Evolutionary conservation across 169 alveolate species (phyloP), one percentile per base, ranked within the genome.

Genomic region (Cryptosporidium canis): DNA sequence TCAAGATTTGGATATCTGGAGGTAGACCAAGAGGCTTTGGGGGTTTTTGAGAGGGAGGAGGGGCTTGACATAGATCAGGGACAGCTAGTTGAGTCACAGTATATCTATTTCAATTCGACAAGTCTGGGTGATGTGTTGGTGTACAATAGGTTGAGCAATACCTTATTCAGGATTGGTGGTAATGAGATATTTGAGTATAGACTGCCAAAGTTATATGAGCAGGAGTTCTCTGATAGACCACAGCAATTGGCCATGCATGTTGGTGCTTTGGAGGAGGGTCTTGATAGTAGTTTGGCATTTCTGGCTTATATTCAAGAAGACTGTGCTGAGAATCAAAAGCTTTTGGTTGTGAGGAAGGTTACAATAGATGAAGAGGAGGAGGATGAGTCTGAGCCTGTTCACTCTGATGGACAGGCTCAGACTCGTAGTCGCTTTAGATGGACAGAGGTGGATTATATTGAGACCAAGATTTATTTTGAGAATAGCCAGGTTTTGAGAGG

Each of bases 21-120:
- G 16, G 12, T 70, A 12, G 43, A 70, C 21, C 35, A 70, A 21
- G 48, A 55, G 33, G 14, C 33, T 8, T 55, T 70, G 21, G 35
- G n/a, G 6, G 39, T 31, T 8, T 70, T 24, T 70, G 84, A 70
- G 39, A 70, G 33, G 24, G 84, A 70, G 53, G 84, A 70, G 53
- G 31, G n/a, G 12, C 53, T 70, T 6, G 84, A 33, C 33, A 55
- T 70, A 3, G 53, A 41, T 1, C 67, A 51, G 24, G 84, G 53
- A 14, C 21, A 0, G 2, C 64, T 70, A 8, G n/a, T 70, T 8
- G 84, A 70, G 0, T 70, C 84, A 0, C 84, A 70, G 39, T 70
- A 47, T 41, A 55, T 70, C 14, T 70, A 70, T 41, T 70, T 70
- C 53, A 70, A 70, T 51, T 70, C 84, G 53, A 70, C 84, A n/a